phyloP scores from a whole-genome alignment of 805 yeast species.

The Ogataea henricii region DNA sequence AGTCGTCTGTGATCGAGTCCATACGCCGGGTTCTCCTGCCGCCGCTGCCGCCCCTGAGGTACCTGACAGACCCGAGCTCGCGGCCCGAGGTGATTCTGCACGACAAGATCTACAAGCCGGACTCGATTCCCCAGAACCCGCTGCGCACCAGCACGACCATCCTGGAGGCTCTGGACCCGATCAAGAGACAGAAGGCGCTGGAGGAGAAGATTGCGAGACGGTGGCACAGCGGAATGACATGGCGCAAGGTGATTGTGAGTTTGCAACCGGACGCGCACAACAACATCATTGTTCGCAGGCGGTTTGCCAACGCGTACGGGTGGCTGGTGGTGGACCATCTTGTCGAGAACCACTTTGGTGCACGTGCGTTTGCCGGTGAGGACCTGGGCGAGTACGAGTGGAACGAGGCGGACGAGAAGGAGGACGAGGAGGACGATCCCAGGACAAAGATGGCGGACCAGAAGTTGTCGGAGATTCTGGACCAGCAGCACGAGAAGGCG shows the following conservation, averaged over 20 bases:
- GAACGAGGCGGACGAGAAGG: slow-evolving; percentile 9
- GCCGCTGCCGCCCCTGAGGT: slow-evolving; percentile 72
- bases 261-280: slow-evolving; percentile 94
- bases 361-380: slow-evolving; percentile 24
- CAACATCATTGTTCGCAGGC: slow-evolving; percentile 83
- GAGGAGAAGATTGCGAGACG: slow-evolving; percentile 86
- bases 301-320: slow-evolving; percentile 92
- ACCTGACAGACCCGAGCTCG: slow-evolving; percentile 63
- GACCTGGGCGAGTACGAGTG: slow-evolving; percentile 26
- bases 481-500: slow-evolving; percentile 40
- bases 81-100: slow-evolving; percentile 72
- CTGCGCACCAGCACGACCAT: slow-evolving; percentile 31
- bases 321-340: slow-evolving; percentile 91
- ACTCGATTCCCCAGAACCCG: slow-evolving; percentile 35
- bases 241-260: slow-evolving; percentile 90
- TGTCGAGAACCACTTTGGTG: slow-evolving; percentile 62
- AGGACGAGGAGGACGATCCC: slow-evolving; percentile 12
- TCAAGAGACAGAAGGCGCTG: slow-evolving; percentile 43
- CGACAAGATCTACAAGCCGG: slow-evolving; percentile 79
- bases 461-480: slow-evolving; percentile 27
- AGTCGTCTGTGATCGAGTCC: slow-evolving; percentile 74
- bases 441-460: slow-evolving; percentile 17
- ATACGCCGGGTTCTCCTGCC: slow-evolving; percentile 79
- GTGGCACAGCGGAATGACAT: slow-evolving; percentile 80
- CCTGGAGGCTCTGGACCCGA: slow-evolving; percentile 34